Evolutionary conservation across 1,284 basidiomycete genomes (phyloP), one percentile per base, ranked within the genome.

Genomic region (Amylostereum areolatum): DNA sequence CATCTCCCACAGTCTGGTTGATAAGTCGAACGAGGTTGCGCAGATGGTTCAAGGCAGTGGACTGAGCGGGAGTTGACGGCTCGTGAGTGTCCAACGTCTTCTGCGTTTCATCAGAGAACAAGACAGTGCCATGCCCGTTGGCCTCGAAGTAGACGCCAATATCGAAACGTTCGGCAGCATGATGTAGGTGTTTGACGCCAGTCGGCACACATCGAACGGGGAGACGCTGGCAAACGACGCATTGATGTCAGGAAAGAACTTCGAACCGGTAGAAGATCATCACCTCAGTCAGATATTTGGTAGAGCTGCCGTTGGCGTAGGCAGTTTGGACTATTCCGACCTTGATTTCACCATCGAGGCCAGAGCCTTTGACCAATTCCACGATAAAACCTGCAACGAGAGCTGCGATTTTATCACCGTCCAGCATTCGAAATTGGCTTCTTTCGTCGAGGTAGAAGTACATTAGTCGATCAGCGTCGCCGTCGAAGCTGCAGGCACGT

Each of bases 101-200:
- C 43, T 84, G 73, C 2, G 91, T 87, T 24, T 76, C 66, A 6
- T 77, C 77, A 2, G 96, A 97, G 71, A 99, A 99, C 46, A 99
- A 70, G 42, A 99, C 92, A 1, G 97, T 99, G 36, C 97, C 97
- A 62, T 99, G 97, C 1, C 97, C 97, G 65, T 99, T 99, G 46
- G 97, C 97, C 69, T 99, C 97, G 62, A 99, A 99, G 73, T 99
- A 99, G 43, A 99, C 92, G 29, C 97, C 97, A 55, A 99, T 81
- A 63, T 94, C 85, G 68, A 88, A 99, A 57, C 85, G 81, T 61
- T 96, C 92, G 5, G 97, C 97, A 5, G 95, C 97, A 65, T 98
- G 96, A 65, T 99, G 97, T 45, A 99, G 81, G 65, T 99, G 89
- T 70, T 99, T 99, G 54, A 99, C 97, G 36, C 97, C 97, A 6